Evolutionary conservation across 306 rosid species (phyloP), one percentile per base, ranked within the genome.

Genomic region (Dalbergia oliveri): DNA sequence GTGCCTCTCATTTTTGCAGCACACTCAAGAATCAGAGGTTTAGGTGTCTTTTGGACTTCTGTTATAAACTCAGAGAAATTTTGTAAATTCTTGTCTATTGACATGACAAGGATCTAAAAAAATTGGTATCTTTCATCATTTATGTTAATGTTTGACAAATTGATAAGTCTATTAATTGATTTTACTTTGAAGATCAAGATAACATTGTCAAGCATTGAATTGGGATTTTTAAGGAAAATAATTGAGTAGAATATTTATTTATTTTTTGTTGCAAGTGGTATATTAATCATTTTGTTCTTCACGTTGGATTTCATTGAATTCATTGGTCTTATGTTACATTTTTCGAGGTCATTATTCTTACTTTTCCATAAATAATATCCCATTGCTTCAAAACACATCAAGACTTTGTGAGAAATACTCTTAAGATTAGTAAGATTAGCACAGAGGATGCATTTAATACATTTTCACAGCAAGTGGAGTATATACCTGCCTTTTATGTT

Each of bases 401-500:
- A 44, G 53, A 44, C 19, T 66, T 66, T 33, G 54, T 16, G 34
- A 69, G 50, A 58, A n/a, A n/a, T n/a, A n/a, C n/a, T n/a, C n/a
- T n/a, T n/a, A 79, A 21, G 0, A 21, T 21, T 21, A 0, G 0
- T 57, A 43, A 47, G 54, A 69, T 41, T 47, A 47, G 12, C 58
- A 63, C n/a, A 53, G 19, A 39, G 35, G 67, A 37, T 72, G 57
- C 50, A 66, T 15, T 60, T 53, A 80, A 53, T 21, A 15, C 13
- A 26, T 63, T 16, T 43, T 35, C 39, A 35, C 39, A 35, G 23
- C 11, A 26, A 34, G 31, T 56, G 62, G 67, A 56, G 14, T 35
- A 33, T 47, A 62, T 61, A n/a, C n/a, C n/a, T n/a, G n/a, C 57
- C 16, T 64, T 54, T 43, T 65, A 18, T 81, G 3, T 81, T 33